phyloP scores from a whole-genome alignment of 2,329 filamentous ascomycete genomes.

The Talaromyces sp. region DNA sequence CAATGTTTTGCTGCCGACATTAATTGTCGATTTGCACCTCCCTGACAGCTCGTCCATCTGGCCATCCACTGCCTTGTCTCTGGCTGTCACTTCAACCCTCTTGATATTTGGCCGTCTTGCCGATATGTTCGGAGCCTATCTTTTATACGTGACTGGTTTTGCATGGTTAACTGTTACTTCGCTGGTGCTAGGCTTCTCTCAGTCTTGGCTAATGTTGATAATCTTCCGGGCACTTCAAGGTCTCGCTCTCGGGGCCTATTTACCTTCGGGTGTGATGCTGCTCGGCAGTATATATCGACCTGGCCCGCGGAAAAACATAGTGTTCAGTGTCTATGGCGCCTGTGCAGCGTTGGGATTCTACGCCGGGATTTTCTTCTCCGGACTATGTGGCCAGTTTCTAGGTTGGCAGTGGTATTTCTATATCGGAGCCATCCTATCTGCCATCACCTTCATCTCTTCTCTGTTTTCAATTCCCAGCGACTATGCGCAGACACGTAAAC shows the following conservation, averaged over 20 bases:
- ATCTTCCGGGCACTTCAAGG: slow-evolving; percentile 59
- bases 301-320: slow-evolving; percentile 53
- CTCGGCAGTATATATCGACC: slow-evolving; percentile 53
- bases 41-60: slow-evolving; percentile 56
- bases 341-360: slow-evolving; percentile 46
- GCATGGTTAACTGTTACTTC: slow-evolving; percentile 42
- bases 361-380: slow-evolving; percentile 59
- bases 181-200: background rate
- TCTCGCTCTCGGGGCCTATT: slow-evolving; percentile 55
- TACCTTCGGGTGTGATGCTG: slow-evolving; percentile 55
- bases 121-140: slow-evolving; percentile 53
- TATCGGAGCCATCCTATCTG: slow-evolving; percentile 58
- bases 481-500: slow-evolving; percentile 27
- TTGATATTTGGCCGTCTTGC: slow-evolving; percentile 54
- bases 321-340: slow-evolving; percentile 54
- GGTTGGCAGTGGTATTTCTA: slow-evolving; percentile 54
- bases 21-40: slow-evolving; percentile 59
- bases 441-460: slow-evolving; percentile 25
- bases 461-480: background rate
- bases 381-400: slow-evolving; percentile 52
- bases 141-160: slow-evolving; percentile 55
- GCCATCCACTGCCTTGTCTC: slow-evolving; percentile 48
- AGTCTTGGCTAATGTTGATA: slow-evolving; percentile 53
- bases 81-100: slow-evolving; percentile 47
- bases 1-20: slow-evolving; percentile 59